A percentile compares a stretch with the other conserved stretches of the same genome.
Evolutionary conservation across 2,329 filamentous ascomycete genomes (phyloP).

Genomic region (Pezicula radicicola): DNA sequence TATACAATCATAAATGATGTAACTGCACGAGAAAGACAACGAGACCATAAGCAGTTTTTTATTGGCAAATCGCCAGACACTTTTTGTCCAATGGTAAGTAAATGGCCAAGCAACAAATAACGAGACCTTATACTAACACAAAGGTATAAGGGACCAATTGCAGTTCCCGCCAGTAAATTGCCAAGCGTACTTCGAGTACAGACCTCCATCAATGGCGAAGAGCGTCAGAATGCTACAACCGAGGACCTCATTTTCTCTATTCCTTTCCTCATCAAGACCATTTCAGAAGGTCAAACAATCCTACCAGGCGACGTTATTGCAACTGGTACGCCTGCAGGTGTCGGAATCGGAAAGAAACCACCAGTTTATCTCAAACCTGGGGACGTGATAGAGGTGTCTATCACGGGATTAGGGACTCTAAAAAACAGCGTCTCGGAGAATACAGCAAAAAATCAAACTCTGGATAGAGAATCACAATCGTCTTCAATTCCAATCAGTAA

Average conservation of each 20-base stretch:
- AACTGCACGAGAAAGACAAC: slow-evolving; percentile 49
- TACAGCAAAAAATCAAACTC: slow-evolving; percentile 23
- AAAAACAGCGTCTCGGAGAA: slow-evolving; percentile 33
- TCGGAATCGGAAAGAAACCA: slow-evolving; percentile 42
- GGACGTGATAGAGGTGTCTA: slow-evolving; percentile 37
- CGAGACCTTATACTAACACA: background rate
- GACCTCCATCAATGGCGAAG: slow-evolving; percentile 47
- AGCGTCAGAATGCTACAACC: slow-evolving; percentile 44
- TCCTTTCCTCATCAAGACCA: slow-evolving; percentile 41
- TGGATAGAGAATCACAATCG: slow-evolving; percentile 16
- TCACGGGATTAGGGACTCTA: slow-evolving; percentile 38
- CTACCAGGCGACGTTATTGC: slow-evolving; percentile 48
- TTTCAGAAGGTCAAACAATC: slow-evolving; percentile 47
- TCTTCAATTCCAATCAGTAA: slow-evolving; percentile 29
- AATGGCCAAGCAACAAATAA: slow-evolving; percentile 29
- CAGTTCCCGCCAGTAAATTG: slow-evolving; percentile 43
- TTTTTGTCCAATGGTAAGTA: slow-evolving; percentile 49
- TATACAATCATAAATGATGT: slow-evolving; percentile 56
- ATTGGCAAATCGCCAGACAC: slow-evolving; percentile 55
- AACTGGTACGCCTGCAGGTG: slow-evolving; percentile 45
- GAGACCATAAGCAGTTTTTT: slow-evolving; percentile 61
- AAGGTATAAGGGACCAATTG: slow-evolving; percentile 41
- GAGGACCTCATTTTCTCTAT: slow-evolving; percentile 48
- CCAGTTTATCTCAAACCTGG: slow-evolving; percentile 38
- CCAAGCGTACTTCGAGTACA: slow-evolving; percentile 35